Evolutionary conservation across 2,329 filamentous ascomycete genomes (phyloP), one percentile per base, ranked within the genome.

Genomic region (Thelonectria rubi): DNA sequence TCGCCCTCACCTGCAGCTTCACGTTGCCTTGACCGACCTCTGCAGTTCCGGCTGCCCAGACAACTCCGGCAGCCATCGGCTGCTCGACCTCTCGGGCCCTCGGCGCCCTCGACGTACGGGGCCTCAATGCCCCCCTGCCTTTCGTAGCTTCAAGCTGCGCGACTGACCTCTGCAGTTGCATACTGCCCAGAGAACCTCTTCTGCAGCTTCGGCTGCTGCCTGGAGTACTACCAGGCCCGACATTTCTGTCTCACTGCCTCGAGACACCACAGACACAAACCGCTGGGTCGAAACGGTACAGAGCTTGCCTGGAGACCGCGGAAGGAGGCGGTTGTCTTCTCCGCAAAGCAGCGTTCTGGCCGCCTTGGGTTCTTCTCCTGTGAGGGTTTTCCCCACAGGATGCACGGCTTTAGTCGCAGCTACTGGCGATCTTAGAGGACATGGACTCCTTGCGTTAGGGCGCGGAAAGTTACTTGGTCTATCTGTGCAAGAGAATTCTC

Each of bases 41-140:
- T 57, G 53, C 53, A 60, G 61, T 57, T 51, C 47, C 32, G 48
- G 49, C 61, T 60, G 53, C 61, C 53, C 57, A 48, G 50, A 54
- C 39, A 40, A 61, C 24, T 37, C 40, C 21, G 12, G 47, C 53
- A 57, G 52, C 53, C 45, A 42, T n/a, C 53, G 46, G 53, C 52
- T 61, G 34, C 53, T 56, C 55, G 47, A 57, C 48, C 45, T 48
- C 53, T 46, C 39, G 51, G 45, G 51, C 57, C 50, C 37, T 55
- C 30, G 9, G 15, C 43, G 51, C 57, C 50, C 37, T 55, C 30
- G 9, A 21, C 32, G 18, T 17, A 39, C 30, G 50, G 49, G 34
- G 14, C 50, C 7, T 10, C 17, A 18, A 64, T 53, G 45, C 20
- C 43, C n/a, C 37, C n/a, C 40, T 45, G 40, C 55, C 57, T 58